These are phyloP conservation scores for Stipa capillata DNA, from an alignment of 176 grass and related monocot species.

Conservation along the genomic window DNA sequence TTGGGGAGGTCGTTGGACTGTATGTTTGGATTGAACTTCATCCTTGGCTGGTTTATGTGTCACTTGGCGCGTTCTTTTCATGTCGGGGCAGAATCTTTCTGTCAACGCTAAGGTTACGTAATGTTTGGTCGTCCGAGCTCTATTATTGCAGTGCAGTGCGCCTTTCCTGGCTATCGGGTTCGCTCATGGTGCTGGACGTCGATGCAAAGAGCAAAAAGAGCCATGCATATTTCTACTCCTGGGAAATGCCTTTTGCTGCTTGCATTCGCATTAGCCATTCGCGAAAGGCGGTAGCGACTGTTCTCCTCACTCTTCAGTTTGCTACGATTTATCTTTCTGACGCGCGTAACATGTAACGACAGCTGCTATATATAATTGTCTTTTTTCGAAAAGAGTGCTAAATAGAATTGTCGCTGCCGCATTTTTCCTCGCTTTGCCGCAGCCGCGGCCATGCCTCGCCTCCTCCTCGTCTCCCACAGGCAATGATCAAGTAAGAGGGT, in stretches of 20 bases:
- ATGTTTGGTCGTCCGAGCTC: not conserved
- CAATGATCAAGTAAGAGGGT: too few relatives aligned
- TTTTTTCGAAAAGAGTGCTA: too few relatives aligned
- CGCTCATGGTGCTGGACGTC: not conserved
- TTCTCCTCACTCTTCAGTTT: not conserved
- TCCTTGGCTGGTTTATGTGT: not conserved
- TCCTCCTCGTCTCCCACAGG: too few relatives aligned
- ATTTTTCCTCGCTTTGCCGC: too few relatives aligned
- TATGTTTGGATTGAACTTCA: not conserved
- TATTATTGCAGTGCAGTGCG: not conserved
- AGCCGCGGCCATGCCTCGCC: too few relatives aligned
- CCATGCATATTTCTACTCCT: not conserved
- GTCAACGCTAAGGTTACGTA: not conserved
- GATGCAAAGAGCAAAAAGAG: not conserved
- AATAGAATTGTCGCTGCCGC: too few relatives aligned
- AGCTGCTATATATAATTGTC: too few relatives aligned
- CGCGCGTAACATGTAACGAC: not conserved
- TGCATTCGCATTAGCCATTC: too few relatives aligned
- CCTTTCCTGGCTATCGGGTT: not conserved
- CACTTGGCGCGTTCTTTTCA: not conserved
- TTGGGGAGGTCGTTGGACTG: too few relatives aligned
- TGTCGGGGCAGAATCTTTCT: not conserved
- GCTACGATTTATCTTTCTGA: not conserved
- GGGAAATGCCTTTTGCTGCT: not conserved
- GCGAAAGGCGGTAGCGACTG: not conserved